Evolutionary conservation across 306 rosid genomes (phyloP), one percentile per base, ranked within the genome.

Genomic region (Cucumis cinereus): DNA sequence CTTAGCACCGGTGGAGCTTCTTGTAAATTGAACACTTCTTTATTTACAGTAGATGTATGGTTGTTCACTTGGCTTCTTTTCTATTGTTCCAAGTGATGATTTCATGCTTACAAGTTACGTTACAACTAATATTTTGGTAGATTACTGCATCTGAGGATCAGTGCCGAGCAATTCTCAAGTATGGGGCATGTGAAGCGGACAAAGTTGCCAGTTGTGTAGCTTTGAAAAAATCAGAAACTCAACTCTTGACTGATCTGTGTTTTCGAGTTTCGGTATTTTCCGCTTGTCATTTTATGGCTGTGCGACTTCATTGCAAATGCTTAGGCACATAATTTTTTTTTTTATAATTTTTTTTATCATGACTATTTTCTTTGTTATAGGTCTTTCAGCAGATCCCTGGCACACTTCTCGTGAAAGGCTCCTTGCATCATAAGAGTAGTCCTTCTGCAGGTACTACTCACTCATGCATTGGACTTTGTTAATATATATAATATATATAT

Each of bases 321-420:
- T 30, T 57, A 64, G 52, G 24, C 76, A 52, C n/a, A 6, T 50
- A 24, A 30, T 3, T 3, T 30, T 30, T 74, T 73, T n/a, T n/a
- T n/a, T n/a, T n/a, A n/a, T n/a, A n/a, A n/a, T n/a, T n/a, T n/a
- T n/a, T 71, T 75, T 81, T 53, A 68, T 59, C 61, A 47, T 28
- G 14, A 10, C 4, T 15, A 23, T 47, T 49, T 47, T 69, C 69
- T 56, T 77, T 60, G 41, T 54, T 58, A n/a, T 84, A 93, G 96
- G 91, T 93, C 78, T 89, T 91, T 86, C 98, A 91, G 86, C 97
- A 93, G 83, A 87, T 82, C 43, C 96, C 92, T 1, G 96, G 98
- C 76, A 85, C 92, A 67, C 86, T 91, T 76, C 86, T 93, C 77
- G 96, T 91, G 83, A 93, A 88, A 82, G 93, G 92, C 77, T 89